A percentile compares a stretch with the other conserved stretches of the same genome.
Conservation (phyloP, 306 rosid genomes). For the Cicer bijugum region DNA sequence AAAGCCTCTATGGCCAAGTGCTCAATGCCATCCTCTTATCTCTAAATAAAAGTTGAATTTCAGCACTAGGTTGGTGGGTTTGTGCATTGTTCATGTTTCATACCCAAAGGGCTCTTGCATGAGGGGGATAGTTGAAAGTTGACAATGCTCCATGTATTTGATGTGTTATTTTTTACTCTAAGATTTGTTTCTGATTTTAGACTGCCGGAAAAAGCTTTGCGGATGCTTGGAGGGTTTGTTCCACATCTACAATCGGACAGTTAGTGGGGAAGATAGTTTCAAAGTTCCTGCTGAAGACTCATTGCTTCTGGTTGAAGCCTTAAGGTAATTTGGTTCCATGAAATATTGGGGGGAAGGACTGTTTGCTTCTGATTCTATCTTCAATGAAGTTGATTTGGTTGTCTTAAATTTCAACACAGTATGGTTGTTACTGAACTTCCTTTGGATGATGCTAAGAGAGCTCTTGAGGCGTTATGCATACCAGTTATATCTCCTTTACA, state of each 20-base stretch:
- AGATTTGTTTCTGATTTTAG: conserved; percentile 52
- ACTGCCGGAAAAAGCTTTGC: conserved; percentile 93
- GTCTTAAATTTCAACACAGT: conserved; percentile 55
- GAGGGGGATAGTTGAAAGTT: conserved; percentile 9
- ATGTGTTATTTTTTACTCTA: conserved; percentile 21
- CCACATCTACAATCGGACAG: conserved; percentile 82
- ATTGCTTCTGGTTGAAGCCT: conserved; percentile 91
- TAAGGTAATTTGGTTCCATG: conserved; percentile 61
- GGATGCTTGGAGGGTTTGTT: conserved; percentile 95
- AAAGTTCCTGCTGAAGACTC: conserved; percentile 97
- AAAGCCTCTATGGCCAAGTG: conserved; percentile 13
- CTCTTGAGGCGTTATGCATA: conserved; percentile 89
- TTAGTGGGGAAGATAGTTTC: conserved; percentile 84
- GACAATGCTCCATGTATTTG: neutral
- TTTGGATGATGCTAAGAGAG: conserved; percentile 84
- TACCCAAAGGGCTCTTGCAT: conserved; percentile 9
- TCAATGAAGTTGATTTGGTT: conserved; percentile 44
- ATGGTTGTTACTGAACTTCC: conserved; percentile 95
- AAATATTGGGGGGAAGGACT: conserved; percentile 27
- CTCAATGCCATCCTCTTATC: neutral
- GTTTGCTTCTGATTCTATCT: conserved; percentile 40
- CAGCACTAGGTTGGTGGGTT: neutral
- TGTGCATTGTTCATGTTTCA: conserved; percentile 20
- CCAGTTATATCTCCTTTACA: conserved; percentile 93
- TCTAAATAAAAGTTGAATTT: conserved; percentile 11